A percentile compares a stretch with the other conserved stretches of the same genome.
Conservation (phyloP, 495 filamentous ascomycete genomes). For the Daldinia childiae region DNA sequence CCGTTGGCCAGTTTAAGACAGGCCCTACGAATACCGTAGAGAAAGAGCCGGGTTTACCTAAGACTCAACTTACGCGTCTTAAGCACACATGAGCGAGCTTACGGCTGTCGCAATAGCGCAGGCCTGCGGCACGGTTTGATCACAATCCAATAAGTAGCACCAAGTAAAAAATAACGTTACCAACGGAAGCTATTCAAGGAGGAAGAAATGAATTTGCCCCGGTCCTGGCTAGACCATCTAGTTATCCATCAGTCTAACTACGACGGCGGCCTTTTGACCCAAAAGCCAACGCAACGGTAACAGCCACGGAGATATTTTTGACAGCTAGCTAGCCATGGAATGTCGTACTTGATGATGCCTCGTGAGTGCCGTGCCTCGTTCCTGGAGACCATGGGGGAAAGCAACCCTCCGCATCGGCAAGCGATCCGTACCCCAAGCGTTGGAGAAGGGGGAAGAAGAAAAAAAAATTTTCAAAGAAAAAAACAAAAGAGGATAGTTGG, state of each 20-base stretch:
- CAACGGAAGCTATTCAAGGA: not conserved
- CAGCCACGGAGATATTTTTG: constrained; percentile 35
- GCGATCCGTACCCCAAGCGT: constrained; percentile 33
- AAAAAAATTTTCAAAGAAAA: constrained; percentile 1
- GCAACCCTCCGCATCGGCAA: constrained; percentile 34
- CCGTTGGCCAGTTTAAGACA: constrained; percentile 32
- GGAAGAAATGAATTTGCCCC: not conserved
- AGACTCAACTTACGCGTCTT: constrained; percentile 2
- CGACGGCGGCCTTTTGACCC: constrained; percentile 17
- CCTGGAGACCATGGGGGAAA: constrained; percentile 27
- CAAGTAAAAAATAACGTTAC: constrained; percentile 11
- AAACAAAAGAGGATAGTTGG: not conserved
- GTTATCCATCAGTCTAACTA: constrained; percentile 18
- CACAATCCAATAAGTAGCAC: not conserved
- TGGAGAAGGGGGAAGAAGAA: constrained; percentile 25
- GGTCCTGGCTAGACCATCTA: constrained; percentile 11
- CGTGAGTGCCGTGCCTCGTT: constrained; percentile 29
- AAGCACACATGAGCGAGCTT: constrained; percentile 19
- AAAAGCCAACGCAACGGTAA: constrained; percentile 29
- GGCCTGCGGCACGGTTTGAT: constrained; percentile 24
- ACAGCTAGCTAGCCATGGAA: not conserved
- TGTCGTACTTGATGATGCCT: constrained; percentile 10
- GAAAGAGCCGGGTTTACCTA: constrained; percentile 13
- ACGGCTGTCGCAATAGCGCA: constrained; percentile 15
- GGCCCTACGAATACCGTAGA: constrained; percentile 18